Conservation (phyloP, 352 stramenopile species). For the Globisporangium takayamanum region DNA sequence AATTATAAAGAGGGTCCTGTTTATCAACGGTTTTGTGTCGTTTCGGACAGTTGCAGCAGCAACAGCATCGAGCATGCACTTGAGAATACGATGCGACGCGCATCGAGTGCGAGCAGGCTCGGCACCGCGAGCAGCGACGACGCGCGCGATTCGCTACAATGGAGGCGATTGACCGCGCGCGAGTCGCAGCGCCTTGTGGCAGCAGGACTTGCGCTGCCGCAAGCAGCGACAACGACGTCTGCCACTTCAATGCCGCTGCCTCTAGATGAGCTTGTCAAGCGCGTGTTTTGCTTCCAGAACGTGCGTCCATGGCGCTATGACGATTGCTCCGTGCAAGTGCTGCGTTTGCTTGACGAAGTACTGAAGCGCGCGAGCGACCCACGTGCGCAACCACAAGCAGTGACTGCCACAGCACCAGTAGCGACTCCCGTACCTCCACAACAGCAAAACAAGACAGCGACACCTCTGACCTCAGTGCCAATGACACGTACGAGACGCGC, state of each 20-base stretch:
- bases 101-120: background rate
- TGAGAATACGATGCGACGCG: background rate
- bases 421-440: background rate
- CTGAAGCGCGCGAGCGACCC: background rate
- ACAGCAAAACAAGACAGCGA: no score
- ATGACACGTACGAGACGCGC: background rate
- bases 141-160: background rate
- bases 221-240: background rate
- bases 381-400: background rate
- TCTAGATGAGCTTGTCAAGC: background rate
- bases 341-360: conserved; percentile 9
- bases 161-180: conserved; percentile 5
- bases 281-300: conserved; percentile 11
- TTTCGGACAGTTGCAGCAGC: no score
- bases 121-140: background rate
- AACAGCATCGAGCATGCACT: background rate
- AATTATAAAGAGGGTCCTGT: no score
- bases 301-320: conserved; percentile 6
- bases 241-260: no score
- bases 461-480: no score
- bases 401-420: background rate
- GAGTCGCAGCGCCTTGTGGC: conserved; percentile 8
- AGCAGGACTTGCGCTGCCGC: background rate
- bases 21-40: no score
- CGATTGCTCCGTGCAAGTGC: conserved; percentile 8